Conservation (phyloP, 1,284 basidiomycete genomes). For the Blastosporella zonata region DNA sequence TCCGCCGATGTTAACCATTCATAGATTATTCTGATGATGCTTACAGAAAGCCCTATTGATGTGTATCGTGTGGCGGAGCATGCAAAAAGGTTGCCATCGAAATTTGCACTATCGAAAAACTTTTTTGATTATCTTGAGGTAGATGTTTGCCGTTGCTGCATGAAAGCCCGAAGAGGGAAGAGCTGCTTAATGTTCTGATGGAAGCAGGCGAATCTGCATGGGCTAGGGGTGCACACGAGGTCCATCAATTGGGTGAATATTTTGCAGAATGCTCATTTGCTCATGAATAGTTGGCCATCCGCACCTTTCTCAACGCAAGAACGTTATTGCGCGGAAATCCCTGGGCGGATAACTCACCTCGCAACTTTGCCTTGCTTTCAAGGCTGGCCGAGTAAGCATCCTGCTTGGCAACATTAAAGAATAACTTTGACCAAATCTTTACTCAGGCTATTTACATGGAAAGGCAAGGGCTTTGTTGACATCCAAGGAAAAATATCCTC, state of each 20-base stretch:
- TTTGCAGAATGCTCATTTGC: not conserved
- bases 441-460: constrained; percentile 58
- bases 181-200: constrained; percentile 55
- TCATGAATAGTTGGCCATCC: constrained; percentile 48
- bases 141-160: constrained; percentile 61
- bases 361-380: constrained; percentile 50
- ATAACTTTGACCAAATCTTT: constrained; percentile 3
- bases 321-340: constrained; percentile 49
- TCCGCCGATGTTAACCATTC: constrained; percentile 9
- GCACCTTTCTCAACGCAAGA: constrained; percentile 56
- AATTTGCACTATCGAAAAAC: not conserved
- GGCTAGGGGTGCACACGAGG: constrained; percentile 69
- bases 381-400: constrained; percentile 56
- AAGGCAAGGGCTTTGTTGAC: constrained; percentile 36
- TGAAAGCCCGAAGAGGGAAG: constrained; percentile 57
- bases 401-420: constrained; percentile 15
- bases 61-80: constrained; percentile 67
- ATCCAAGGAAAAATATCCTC: not conserved
- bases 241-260: constrained; percentile 23
- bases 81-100: constrained; percentile 48
- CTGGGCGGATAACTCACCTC: constrained; percentile 47
- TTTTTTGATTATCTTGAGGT: constrained; percentile 2
- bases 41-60: constrained; percentile 57
- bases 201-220: constrained; percentile 69
- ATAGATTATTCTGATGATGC: constrained; percentile 70